These are phyloP conservation scores for Neurospora discreta DNA, from an alignment of 495 filamentous ascomycete species.

Conservation along the genomic window DNA sequence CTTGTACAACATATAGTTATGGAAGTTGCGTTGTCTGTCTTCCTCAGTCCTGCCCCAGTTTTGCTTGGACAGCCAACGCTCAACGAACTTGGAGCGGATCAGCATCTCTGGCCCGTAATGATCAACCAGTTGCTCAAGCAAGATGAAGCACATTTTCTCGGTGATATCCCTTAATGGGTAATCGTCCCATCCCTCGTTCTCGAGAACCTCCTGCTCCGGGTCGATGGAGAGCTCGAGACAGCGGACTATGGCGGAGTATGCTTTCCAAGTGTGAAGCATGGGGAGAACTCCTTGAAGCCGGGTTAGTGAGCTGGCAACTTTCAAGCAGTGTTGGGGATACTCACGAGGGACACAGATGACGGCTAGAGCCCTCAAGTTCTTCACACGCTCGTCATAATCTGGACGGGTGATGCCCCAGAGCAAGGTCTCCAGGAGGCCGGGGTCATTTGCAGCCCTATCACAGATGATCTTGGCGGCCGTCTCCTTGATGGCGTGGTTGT, in stretches of 20 bases:
- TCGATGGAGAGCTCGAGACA: slow-evolving; percentile 41
- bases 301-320: neutral
- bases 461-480: slow-evolving; percentile 40
- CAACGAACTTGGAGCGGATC: slow-evolving; percentile 39
- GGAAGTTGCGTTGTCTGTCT: slow-evolving; percentile 35
- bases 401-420: slow-evolving; percentile 39
- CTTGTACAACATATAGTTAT: slow-evolving; percentile 27
- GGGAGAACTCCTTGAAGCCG: slow-evolving; percentile 10
- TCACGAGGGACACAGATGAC: slow-evolving; percentile 21
- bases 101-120: slow-evolving; percentile 30
- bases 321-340: neutral
- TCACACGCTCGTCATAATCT: slow-evolving; percentile 40
- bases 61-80: slow-evolving; percentile 46
- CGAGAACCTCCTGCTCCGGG: slow-evolving; percentile 35
- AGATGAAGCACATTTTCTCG: slow-evolving; percentile 39
- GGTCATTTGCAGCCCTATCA: slow-evolving; percentile 40
- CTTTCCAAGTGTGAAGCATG: slow-evolving; percentile 28
- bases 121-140: slow-evolving; percentile 33
- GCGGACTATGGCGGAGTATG: slow-evolving; percentile 41
- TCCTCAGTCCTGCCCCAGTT: slow-evolving; percentile 38
- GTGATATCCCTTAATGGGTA: slow-evolving; percentile 40
- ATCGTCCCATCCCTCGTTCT: slow-evolving; percentile 39
- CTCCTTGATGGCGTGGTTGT: slow-evolving; percentile 43
- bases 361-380: slow-evolving; percentile 35
- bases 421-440: slow-evolving; percentile 27